Base-by-base conservation (phyloP, 2,329 filamentous ascomycete genomes). In the Xylariaceae sp. region DNA sequence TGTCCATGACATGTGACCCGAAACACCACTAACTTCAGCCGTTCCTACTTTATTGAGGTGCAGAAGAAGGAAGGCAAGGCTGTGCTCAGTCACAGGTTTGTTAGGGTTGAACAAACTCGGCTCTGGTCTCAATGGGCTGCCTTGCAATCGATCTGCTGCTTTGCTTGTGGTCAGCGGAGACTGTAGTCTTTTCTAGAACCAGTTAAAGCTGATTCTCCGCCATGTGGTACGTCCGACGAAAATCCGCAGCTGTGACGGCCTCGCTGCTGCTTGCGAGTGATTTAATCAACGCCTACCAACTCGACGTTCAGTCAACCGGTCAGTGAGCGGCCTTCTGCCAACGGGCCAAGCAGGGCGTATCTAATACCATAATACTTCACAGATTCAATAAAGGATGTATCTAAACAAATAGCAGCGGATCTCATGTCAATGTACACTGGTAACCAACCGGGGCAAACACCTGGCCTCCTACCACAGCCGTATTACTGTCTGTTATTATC, bases 331-430 rank as follows among this genome's bases (percentile, higher is more conserved):
- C 2, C 20, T 13, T 15, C 10, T n/a, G 2, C 6, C 3, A 4
- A 6, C 1, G 1, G 4, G 21, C 4, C 3, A 29, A 13, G 8
- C 43, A 21, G 20, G n/a, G 30, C 18, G 21, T 30, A 42, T 24
- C 47, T 63, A 21, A 61, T 36, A n/a, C 16, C 13, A 7, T 15
- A 20, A 20, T 33, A 1, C n/a, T 33, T 9, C n/a, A 11, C 15
- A 84, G 81, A 76, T 36, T 83, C 80, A 1, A 68, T 84, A 55
- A 78, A 72, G 53, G 65, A 70, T 30, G 72, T 79, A 9, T 74
- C 82, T 11, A 79, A 77, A 55, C 70, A 75, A 39, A 77, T 84
- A 69, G 74, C 80, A 1, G 70, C 74, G 35, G 81, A 83, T 61
- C 72, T 84, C 68, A 72, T 79, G 69, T 71, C 69, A 10, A 76